Conservation (phyloP, 2,329 filamentous ascomycete genomes). For the Fusarium sarcochroum region DNA sequence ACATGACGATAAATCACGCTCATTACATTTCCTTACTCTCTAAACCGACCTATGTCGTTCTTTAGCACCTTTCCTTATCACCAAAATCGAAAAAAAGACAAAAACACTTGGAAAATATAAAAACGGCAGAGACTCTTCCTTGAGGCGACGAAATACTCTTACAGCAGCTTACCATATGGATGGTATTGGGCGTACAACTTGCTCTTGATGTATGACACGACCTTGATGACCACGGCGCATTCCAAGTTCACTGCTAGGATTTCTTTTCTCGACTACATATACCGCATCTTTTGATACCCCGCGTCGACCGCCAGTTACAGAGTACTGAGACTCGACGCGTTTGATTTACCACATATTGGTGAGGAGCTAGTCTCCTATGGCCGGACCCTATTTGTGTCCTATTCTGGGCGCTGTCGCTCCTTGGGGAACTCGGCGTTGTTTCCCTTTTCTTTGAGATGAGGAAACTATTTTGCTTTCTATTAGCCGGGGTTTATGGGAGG, state of each 20-base stretch:
- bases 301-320: conserved; percentile 46
- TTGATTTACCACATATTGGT: conserved; percentile 42
- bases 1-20: conserved; percentile 35
- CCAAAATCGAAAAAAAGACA: conserved; percentile 26
- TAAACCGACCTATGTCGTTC: conserved; percentile 53
- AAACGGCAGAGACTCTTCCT: conserved; percentile 44
- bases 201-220: conserved; percentile 47
- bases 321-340: conserved; percentile 40
- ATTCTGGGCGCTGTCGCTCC: conserved; percentile 34
- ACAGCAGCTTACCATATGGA: conserved; percentile 11
- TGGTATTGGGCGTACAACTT: conserved; percentile 12
- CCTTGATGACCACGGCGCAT: conserved; percentile 45
- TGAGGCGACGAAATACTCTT: conserved; percentile 12
- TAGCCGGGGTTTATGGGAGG: conserved; percentile 43
- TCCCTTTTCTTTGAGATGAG: conserved; percentile 33
- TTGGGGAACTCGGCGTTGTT: conserved; percentile 34
- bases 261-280: conserved; percentile 51
- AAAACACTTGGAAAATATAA: conserved; percentile 43
- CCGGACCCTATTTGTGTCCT: conserved; percentile 34
- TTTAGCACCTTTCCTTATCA: conserved; percentile 50
- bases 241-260: conserved; percentile 43
- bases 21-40: conserved; percentile 43
- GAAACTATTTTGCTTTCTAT: conserved; percentile 39
- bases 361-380: conserved; percentile 33
- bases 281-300: conserved; percentile 51